Percentiles rank a stretch among this genome's conserved stretches.
Conservation (phyloP, 768 basidiomycete genomes). For the Mycena latifolia region DNA sequence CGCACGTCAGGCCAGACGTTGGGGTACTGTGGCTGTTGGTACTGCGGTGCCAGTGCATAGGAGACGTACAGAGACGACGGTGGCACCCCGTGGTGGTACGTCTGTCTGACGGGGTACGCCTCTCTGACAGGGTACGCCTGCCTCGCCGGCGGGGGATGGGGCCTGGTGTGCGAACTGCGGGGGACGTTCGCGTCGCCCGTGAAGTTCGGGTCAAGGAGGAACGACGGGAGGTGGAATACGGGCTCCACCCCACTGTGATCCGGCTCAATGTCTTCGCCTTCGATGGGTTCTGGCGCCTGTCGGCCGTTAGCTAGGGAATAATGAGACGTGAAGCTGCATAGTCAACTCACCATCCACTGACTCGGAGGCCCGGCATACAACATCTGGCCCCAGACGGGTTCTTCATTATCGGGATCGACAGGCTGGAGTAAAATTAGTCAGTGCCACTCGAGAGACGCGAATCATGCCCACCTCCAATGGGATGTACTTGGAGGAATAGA, state of each 20-base stretch:
- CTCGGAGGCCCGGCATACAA: not conserved
- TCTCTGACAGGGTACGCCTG: no score
- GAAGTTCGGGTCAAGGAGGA: conserved; percentile 6
- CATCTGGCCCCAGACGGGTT: not conserved
- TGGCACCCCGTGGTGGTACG: no score
- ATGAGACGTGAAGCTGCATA: not conserved
- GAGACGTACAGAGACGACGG: not conserved
- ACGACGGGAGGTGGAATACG: not conserved
- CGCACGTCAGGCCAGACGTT: no score
- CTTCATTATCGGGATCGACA: not conserved
- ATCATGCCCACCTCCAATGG: no score
- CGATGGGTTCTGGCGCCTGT: not conserved
- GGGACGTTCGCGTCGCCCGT: not conserved
- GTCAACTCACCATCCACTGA: not conserved
- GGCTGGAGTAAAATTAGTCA: not conserved
- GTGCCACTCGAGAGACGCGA: not conserved
- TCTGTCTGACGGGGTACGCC: not conserved
- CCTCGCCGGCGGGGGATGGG: no score
- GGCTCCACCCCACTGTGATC: not conserved
- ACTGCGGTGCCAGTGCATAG: not conserved
- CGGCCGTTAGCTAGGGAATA: not conserved
- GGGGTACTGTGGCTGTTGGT: no score
- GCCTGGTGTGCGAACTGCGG: not conserved
- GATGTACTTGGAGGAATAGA: no score
- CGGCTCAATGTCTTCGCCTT: not conserved